phyloP scores from a whole-genome alignment of 768 basidiomycete genomes.

The Candolleomyces efflorescens region DNA sequence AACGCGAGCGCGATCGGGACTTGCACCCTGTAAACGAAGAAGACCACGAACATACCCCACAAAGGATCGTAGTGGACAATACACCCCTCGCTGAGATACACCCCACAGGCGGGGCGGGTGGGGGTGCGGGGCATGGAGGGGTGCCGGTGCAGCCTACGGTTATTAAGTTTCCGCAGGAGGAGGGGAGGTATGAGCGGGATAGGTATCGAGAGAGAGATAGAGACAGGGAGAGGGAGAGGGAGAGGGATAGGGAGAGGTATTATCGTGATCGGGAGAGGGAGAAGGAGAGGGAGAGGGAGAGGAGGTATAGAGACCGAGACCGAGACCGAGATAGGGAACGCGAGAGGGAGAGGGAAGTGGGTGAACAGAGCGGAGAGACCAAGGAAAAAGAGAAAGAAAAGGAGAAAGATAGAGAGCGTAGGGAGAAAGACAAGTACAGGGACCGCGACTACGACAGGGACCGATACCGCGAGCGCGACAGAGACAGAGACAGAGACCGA shows the following conservation, averaged over 20 bases:
- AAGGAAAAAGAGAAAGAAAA: neutral
- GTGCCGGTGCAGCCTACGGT: neutral
- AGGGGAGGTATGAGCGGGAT: neutral
- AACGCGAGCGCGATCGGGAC: neutral
- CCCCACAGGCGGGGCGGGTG: neutral
- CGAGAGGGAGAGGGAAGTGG: neutral
- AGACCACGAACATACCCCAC: neutral
- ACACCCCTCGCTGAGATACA: neutral
- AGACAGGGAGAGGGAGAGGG: neutral
- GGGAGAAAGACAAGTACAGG: neutral
- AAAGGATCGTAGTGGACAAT: neutral
- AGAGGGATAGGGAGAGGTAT: neutral
- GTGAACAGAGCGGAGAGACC: neutral
- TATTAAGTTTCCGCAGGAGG: neutral
- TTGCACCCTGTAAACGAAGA: neutral
- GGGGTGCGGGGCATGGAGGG: no score
- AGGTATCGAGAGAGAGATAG: constrained; percentile 1
- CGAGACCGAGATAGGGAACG: neutral
- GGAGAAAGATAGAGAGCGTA: neutral
- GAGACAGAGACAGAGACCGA: neutral
- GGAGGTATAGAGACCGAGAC: neutral
- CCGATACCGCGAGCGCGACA: neutral
- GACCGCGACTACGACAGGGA: neutral
- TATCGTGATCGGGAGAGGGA: neutral
- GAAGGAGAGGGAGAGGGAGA: neutral